Conservation (phyloP, 148 eudicot species). For the Oxyria digyna region DNA sequence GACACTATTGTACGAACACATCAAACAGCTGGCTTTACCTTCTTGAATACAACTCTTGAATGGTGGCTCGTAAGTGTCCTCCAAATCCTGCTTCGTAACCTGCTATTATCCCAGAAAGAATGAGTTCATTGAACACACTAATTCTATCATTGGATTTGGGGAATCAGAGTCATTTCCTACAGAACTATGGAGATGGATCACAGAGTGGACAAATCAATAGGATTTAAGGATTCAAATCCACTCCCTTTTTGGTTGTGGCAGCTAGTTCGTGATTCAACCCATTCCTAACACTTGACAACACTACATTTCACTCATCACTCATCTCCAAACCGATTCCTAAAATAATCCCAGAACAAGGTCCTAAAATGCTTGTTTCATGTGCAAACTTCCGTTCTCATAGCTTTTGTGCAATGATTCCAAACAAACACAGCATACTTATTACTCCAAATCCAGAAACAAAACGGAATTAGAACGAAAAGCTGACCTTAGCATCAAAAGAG, state of each 20-base stretch:
- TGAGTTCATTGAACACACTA: not conserved
- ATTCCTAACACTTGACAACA: too few relatives aligned
- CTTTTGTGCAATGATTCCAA: not conserved
- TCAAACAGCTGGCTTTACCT: constrained; percentile 95
- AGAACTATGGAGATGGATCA: not conserved
- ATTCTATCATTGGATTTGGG: not conserved
- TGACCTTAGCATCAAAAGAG: constrained; percentile 78
- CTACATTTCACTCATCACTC: not conserved
- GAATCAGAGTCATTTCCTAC: too few relatives aligned
- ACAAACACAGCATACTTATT: too few relatives aligned
- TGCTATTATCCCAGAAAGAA: constrained; percentile 13
- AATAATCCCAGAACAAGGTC: too few relatives aligned
- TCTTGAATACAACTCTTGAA: constrained; percentile 69
- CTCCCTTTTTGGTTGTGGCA: not conserved
- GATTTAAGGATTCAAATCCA: not conserved
- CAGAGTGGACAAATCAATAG: not conserved
- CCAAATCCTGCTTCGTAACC: constrained; percentile 89
- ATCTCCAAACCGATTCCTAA: not conserved
- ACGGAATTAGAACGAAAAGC: not conserved
- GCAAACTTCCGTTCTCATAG: too few relatives aligned
- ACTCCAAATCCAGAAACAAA: not conserved
- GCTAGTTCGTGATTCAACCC: too few relatives aligned
- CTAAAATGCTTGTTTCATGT: too few relatives aligned
- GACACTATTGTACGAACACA: constrained; percentile 93
- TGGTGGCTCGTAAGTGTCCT: constrained; percentile 84